These are phyloP conservation scores for Eragrostis curvula DNA, from an alignment of 176 grass and related monocot species.

Conservation along the genomic window DNA sequence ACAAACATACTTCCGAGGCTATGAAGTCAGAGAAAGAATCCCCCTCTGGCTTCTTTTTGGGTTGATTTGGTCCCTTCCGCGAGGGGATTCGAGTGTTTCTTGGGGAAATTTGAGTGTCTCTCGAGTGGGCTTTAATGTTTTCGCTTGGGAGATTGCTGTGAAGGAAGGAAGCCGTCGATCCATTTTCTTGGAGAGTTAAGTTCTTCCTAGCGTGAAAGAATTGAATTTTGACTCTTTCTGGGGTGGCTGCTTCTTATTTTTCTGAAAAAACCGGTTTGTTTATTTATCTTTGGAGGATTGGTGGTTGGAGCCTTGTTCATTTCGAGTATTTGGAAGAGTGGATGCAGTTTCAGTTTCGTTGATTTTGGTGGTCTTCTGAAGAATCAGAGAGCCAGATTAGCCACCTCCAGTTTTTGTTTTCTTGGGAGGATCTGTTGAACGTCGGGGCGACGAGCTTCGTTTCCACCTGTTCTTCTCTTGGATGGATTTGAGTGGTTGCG, in stretches of 20 bases:
- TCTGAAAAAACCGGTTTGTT: slow-evolving; percentile 10
- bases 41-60: not conserved
- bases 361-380: slow-evolving; percentile 23
- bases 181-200: not conserved
- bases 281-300: not conserved
- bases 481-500: not conserved
- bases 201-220: slow-evolving; percentile 4
- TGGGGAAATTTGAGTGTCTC: slow-evolving; percentile 3
- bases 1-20: not conserved
- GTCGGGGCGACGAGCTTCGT: slow-evolving; percentile 26
- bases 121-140: not conserved
- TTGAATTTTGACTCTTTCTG: slow-evolving; percentile 22
- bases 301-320: slow-evolving; percentile 5
- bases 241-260: not conserved
- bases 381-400: not conserved
- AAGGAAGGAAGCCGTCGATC: slow-evolving; percentile 8
- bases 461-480: slow-evolving; percentile 28
- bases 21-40: not conserved
- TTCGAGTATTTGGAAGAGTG: not conserved
- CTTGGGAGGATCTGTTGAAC: slow-evolving; percentile 14
- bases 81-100: slow-evolving; percentile 25
- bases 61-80: not conserved
- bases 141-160: slow-evolving; percentile 25
- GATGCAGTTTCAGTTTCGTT: not conserved
- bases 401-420: slow-evolving; percentile 22